Evolutionary conservation across 768 basidiomycete genomes (phyloP).

Genomic region (Auriscalpium orientale): DNA sequence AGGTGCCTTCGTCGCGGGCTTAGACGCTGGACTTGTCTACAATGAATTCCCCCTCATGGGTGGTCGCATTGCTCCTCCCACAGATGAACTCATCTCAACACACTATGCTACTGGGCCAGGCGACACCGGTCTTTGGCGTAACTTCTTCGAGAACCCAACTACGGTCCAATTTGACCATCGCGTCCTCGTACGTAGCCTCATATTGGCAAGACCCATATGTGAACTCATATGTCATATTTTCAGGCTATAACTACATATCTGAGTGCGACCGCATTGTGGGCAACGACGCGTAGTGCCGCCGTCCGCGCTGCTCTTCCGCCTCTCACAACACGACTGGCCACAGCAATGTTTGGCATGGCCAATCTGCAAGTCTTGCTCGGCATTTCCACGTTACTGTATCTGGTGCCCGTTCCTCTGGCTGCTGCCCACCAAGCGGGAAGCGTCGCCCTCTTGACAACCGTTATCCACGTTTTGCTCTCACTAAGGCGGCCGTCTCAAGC

Average conservation of each 20-base stretch:
- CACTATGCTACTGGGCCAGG: constrained; percentile 66
- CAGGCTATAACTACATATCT: constrained; percentile 85
- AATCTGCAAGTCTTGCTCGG: constrained; percentile 78
- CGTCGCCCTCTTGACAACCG: constrained; percentile 75
- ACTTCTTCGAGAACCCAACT: constrained; percentile 94
- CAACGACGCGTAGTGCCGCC: constrained; percentile 45
- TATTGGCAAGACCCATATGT: background rate
- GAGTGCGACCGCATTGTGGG: constrained; percentile 56
- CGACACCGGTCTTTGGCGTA: constrained; percentile 81
- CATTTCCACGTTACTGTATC: constrained; percentile 78
- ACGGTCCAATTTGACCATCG: constrained; percentile 98
- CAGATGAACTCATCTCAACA: constrained; percentile 71
- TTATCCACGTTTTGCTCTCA: constrained; percentile 68
- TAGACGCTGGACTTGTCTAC: constrained; percentile 95
- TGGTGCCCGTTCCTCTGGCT: constrained; percentile 89
- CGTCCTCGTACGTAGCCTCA: constrained; percentile 55
- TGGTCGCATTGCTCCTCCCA: constrained; percentile 72
- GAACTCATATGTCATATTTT: background rate
- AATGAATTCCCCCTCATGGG: constrained; percentile 99
- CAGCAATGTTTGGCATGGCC: constrained; percentile 66
- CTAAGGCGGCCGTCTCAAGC: constrained; percentile 63
- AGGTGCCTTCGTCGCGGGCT: constrained; percentile 97
- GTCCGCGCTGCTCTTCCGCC: constrained; percentile 50
- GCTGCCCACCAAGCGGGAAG: constrained; percentile 95
- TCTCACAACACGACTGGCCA: constrained; percentile 41